Evolutionary conservation across 2,329 filamentous ascomycete genomes (phyloP), one percentile per base, ranked within the genome.

Genomic region (Aspergillus calidoustus): DNA sequence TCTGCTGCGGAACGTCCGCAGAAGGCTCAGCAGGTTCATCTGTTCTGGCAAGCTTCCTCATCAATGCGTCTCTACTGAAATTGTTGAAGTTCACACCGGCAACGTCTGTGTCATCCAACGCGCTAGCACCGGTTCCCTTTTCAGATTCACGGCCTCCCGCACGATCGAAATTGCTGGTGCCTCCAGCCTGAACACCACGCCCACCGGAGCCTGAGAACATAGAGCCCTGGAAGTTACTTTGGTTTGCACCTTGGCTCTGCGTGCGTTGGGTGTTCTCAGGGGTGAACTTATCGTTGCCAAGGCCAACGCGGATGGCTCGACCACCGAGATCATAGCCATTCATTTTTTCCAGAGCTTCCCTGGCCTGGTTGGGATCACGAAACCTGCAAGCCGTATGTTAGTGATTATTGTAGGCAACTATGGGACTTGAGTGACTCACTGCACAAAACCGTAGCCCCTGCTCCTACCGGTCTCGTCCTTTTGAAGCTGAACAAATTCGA

Each of bases 211-310:
- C 93, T 64, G 92, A 96, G 79, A 97, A 97, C 55, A 91, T 88
- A 65, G 93, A 97, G 76, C 92, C 92, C 82, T 96, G 92, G 78
- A 89, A 95, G 77, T 87, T 86, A 80, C 82, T 81, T 80, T 85
- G 85, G 79, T 87, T 77, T 67, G 71, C 81, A 74, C 83, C 89
- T 79, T 91, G 89, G 76, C 91, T 90, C 78, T 92, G 91, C 83
- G 96, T 96, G 81, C 92, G 92, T 83, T 96, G 92, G 75, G 92
- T 91, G 80, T 92, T 97, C 80, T 98, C 95, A 74, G 93, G 91
- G 80, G 93, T 98, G 82, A 98, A 98, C 87, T 98, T 98, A 91
- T 99, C 95, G 83, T 97, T 99, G 81, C 95, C 95, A 83, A 99
- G 92, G 80, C 95, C 95, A 79, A 99, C 96, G 76, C 95, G 93